These are phyloP conservation scores for Clavulina sp. DNA, from an alignment of 768 basidiomycete species.

Conservation along the genomic window DNA sequence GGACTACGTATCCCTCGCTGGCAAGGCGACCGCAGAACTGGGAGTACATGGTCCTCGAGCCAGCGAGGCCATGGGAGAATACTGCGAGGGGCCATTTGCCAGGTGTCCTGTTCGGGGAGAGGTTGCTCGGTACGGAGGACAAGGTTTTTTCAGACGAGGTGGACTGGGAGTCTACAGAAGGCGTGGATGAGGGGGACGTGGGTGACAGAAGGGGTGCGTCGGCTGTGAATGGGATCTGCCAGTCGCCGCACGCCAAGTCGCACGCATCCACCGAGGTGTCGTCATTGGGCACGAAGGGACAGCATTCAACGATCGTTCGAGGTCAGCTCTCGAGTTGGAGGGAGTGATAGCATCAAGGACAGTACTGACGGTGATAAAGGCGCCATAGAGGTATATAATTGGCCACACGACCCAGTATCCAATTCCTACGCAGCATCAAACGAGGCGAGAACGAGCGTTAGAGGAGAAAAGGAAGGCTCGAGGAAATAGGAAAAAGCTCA, in stretches of 20 bases:
- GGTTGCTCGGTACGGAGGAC: no score
- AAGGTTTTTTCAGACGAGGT: no score
- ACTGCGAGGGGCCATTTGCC: conserved; percentile 58
- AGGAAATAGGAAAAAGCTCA: conserved; percentile 12
- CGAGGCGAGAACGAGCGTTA: not conserved
- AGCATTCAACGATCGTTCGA: no score
- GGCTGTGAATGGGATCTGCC: conserved; percentile 38
- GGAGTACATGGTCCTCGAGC: conserved; percentile 45
- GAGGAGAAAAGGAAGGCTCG: not conserved
- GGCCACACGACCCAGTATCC: conserved; percentile 21
- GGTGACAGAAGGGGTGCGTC: conserved; percentile 37
- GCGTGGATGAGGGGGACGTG: not conserved
- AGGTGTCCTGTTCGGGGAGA: conserved; percentile 3
- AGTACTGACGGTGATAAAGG: conserved; percentile 27
- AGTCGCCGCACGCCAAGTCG: not conserved
- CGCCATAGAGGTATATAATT: conserved; percentile 33
- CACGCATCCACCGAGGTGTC: not conserved
- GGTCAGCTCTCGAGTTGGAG: not conserved
- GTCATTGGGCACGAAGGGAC: not conserved
- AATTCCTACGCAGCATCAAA: conserved; percentile 2
- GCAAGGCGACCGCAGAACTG: conserved; percentile 60
- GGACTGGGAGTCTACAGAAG: not conserved
- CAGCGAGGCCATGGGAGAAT: conserved; percentile 74
- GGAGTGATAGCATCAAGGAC: not conserved
- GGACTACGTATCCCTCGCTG: conserved; percentile 60